These are phyloP conservation scores for Coemansia sp. DNA, from an alignment of 192 early-diverging fungal genomes.

Conservation along the genomic window DNA sequence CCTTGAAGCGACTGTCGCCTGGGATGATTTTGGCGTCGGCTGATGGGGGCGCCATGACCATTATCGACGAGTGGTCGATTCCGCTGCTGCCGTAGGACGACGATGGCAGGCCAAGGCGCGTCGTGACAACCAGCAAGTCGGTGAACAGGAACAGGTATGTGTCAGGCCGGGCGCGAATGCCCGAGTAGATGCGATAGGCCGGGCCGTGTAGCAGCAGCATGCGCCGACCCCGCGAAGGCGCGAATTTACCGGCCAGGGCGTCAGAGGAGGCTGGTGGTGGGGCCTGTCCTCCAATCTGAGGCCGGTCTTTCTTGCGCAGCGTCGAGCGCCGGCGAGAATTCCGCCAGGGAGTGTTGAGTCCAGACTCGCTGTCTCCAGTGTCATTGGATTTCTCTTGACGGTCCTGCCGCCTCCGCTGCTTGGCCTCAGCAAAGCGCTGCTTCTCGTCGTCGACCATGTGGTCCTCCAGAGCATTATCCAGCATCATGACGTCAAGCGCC, in stretches of 20 bases:
- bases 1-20: conserved; percentile 32
- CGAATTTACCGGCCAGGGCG: not conserved
- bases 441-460: conserved; percentile 32
- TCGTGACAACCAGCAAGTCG: conserved; percentile 53
- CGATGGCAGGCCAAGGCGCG: conserved; percentile 8
- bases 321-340: conserved; percentile 46
- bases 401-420: conserved; percentile 8
- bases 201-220: conserved; percentile 55
- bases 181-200: conserved; percentile 47
- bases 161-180: conserved; percentile 40
- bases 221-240: conserved; percentile 4
- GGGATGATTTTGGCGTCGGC: conserved; percentile 28
- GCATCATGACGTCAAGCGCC: conserved; percentile 46
- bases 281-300: conserved; percentile 6
- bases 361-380: conserved; percentile 1
- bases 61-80: not conserved
- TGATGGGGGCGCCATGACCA: conserved; percentile 39
- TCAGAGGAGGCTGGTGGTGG: not conserved
- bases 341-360: conserved; percentile 39
- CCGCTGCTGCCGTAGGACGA: not conserved
- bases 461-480: conserved; percentile 51
- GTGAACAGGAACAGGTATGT: conserved; percentile 56
- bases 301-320: conserved; percentile 35
- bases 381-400: conserved; percentile 2
- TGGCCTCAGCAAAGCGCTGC: conserved; percentile 16